Base-by-base conservation (phyloP, 371 early-diverging fungal genomes). In the Coemansia sp. region DNA sequence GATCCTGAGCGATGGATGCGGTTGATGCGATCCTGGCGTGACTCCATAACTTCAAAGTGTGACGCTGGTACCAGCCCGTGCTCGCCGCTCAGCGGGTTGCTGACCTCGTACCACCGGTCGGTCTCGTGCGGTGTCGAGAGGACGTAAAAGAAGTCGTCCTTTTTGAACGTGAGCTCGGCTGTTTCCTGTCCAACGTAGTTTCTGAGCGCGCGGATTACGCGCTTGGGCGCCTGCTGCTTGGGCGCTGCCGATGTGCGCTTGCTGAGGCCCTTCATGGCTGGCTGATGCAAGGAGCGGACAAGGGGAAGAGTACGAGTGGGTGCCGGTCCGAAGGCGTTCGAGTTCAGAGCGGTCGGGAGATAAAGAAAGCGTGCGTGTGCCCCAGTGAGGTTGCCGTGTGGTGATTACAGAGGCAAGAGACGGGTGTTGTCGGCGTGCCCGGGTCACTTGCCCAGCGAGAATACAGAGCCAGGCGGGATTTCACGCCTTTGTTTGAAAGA, bases 61-160 rank as follows among this genome's bases (percentile, higher is more conserved):
- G 78, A 59, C 7, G 87, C 88, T 11, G 94, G 94, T 26, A 93
- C 94, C 47, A 88, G 72, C 5, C 96, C 96, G 38, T 88, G 83
- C 8, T 81, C 72, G 56, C 89, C 86, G n/a, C 86, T 85, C 41
- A 86, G 78, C 36, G 94, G 94, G 67, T 95, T 92, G 52, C 85
- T 84, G 3, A 91, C 96, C 59, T 92, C 90, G 71, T 88, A 95
- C 87, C 88, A 90, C 49, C 84, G 80, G 71, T 92, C 90, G 61
- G 84, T 83, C 53, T 91, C 91, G 76, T 87, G 84, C 14, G 72
- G 72, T 9, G 67, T 71, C 42, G 88, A 90, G 31, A 88, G 83
- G 16, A 95, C 95, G 77, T 90, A 91, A 80, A 93, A 94, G 68
- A 94, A 93, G 63, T 95, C 96, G 54, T 94, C 96, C 53, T 83